phyloP scores from a whole-genome alignment of 768 basidiomycete species.

The Naganishia vishniacii region DNA sequence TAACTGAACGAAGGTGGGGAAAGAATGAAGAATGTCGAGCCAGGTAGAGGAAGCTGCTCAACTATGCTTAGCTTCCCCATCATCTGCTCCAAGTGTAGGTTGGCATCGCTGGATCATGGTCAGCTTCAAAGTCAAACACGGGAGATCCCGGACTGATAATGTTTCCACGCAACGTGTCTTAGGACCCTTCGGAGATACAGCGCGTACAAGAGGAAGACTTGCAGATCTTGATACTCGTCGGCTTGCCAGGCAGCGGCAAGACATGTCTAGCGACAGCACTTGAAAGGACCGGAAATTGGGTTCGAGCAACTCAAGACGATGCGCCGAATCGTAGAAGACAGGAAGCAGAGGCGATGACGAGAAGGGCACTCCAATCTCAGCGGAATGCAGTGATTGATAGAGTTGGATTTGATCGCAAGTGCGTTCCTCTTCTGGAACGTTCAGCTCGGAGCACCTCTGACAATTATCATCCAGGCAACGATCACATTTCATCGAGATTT shows the following conservation, averaged over 20 bases:
- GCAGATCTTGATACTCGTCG: conserved; percentile 39
- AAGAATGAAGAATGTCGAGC: too few species aligned
- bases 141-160: too few species aligned
- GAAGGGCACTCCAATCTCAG: conserved; percentile 27
- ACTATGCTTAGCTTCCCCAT: too few species aligned
- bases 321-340: conserved; percentile 38
- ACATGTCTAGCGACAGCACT: conserved; percentile 39
- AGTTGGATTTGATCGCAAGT: conserved; percentile 44
- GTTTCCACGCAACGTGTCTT: too few species aligned
- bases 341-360: conserved; percentile 39
- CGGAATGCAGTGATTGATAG: conserved; percentile 45
- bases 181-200: not conserved
- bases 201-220: not conserved
- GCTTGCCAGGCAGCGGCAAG: conserved; percentile 46
- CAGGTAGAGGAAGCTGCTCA: too few species aligned
- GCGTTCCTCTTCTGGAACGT: conserved; percentile 24
- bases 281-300: conserved; percentile 32
- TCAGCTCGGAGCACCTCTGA: too few species aligned
- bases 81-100: too few species aligned
- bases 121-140: too few species aligned
- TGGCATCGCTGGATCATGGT: too few species aligned
- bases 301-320: conserved; percentile 47
- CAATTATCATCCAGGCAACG: conserved; percentile 34
- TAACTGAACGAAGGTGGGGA: too few species aligned
- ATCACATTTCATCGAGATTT: conserved; percentile 42